phyloP scores from a whole-genome alignment of 2,329 filamentous ascomycete species.

The Cordyceps militaris region DNA sequence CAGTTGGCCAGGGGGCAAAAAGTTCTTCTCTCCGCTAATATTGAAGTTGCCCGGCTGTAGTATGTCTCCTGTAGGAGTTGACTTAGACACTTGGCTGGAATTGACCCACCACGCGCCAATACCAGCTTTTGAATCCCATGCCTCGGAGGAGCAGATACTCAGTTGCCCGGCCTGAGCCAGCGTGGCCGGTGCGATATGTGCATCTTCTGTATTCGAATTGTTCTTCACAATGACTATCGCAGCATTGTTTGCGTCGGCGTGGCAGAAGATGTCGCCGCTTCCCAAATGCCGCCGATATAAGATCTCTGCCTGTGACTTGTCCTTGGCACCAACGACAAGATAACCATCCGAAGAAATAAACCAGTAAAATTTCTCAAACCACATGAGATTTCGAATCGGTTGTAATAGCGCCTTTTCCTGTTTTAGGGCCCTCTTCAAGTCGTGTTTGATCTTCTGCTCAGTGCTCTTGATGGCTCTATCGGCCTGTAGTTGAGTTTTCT shows the following conservation, averaged over 20 bases:
- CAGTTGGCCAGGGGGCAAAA: conserved; percentile 77
- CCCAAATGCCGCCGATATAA: conserved; percentile 81
- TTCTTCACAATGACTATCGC: conserved; percentile 89
- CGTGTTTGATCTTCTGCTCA: conserved; percentile 78
- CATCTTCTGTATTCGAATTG: conserved; percentile 65
- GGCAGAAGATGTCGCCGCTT: conserved; percentile 86
- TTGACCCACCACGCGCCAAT: conserved; percentile 97
- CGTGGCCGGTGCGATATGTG: conserved; percentile 85
- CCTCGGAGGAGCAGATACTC: conserved; percentile 75
- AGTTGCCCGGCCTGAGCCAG: conserved; percentile 83
- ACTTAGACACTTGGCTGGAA: conserved; percentile 85
- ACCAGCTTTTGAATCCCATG: conserved; percentile 93
- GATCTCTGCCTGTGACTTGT: conserved; percentile 83
- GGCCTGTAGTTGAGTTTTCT: conserved; percentile 78
- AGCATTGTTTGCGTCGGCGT: conserved; percentile 81
- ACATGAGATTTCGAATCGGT: conserved; percentile 74
- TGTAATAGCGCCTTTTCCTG: conserved; percentile 84
- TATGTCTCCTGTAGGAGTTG: conserved; percentile 70
- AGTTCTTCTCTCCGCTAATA: conserved; percentile 83
- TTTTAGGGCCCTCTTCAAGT: conserved; percentile 81
- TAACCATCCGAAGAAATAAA: conserved; percentile 96
- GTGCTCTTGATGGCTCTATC: conserved; percentile 79
- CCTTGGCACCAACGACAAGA: conserved; percentile 80
- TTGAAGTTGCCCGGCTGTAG: conserved; percentile 72
- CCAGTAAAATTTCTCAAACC: conserved; percentile 97